Base-by-base conservation (phyloP, 352 stramenopile species). In the Globisporangium spiculum region DNA sequence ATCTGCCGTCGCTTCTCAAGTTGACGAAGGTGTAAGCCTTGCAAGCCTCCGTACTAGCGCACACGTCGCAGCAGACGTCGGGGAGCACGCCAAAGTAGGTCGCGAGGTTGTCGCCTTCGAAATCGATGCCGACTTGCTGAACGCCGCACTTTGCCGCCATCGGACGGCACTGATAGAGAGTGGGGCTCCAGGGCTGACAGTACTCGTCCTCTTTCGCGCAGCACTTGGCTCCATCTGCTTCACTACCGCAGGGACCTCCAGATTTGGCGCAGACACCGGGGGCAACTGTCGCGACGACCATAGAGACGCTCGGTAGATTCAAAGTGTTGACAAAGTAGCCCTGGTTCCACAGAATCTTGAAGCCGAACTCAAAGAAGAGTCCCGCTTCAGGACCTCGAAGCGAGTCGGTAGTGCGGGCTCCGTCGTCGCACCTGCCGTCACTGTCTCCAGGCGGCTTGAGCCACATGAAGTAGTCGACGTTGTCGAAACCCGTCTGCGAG, bases 381-480 rank as follows among this genome's bases (percentile, higher is more conserved):
- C 85, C 83, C 9, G 83, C 80, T 0, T 65, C 73, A 7, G 82
- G 78, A 1, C 85, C 85, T 18, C 38, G 20, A 60, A 75, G 62
- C 41, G 73, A 57, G n/a, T 80, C 72, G 7, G 62, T 50, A 16
- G 71, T 84, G 65, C 79, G 74, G 6, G 64, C 71, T 2, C 67
- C 74, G 34, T 67, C 63, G 56, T 86, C 79, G 72, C 84, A 93
- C 50, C 75, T 32, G 34, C 84, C 83, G 60, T 93, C 83, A 54
- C 79, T 90, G 67, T 91, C 79, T 57, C 84, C 84, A 59, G 81
- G 75, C 1, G 77, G 70, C 63, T 91, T 93, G 68, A 89, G 66
- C 81, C 82, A 93, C 58, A 91, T 69, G 57, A 87, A 89, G 72
- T 89, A 89, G 65, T 90, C 81, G 8, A 93, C 60, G 53, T 88